phyloP scores from a whole-genome alignment of 352 stramenopile genomes.

The Phytophthora pseudosyringae region DNA sequence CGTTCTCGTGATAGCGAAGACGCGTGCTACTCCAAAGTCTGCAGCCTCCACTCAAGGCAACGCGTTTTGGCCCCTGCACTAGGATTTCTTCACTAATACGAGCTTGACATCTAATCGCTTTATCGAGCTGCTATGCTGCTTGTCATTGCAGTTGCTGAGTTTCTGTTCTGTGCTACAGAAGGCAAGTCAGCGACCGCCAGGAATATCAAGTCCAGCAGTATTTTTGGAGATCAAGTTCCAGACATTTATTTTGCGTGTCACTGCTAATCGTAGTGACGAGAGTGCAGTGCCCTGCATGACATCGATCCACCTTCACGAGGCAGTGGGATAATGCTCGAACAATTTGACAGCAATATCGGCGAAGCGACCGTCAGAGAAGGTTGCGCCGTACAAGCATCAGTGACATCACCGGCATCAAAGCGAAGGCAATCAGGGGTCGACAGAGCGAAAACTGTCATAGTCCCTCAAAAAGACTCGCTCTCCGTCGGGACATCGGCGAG shows the following conservation, averaged over 20 bases:
- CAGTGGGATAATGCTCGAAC: not conserved
- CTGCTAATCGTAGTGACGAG: not conserved
- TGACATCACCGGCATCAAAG: not conserved
- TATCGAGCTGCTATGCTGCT: not conserved
- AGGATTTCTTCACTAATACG: constrained; percentile 9
- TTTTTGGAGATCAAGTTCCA: not conserved
- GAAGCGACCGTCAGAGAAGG: not conserved
- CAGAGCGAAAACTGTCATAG: constrained; percentile 6
- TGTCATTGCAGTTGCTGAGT: not conserved
- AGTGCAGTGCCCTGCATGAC: constrained; percentile 2
- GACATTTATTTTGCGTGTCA: not conserved
- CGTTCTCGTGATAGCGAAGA: constrained; percentile 49
- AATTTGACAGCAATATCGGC: not conserved
- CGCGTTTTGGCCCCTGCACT: constrained; percentile 32
- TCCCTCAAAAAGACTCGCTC: not conserved
- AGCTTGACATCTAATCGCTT: not conserved
- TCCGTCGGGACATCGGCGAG: constrained; percentile 5
- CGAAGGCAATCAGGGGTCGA: constrained; percentile 2
- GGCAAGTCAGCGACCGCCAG: no score
- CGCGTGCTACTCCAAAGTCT: constrained; percentile 16
- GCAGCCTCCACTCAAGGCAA: constrained; percentile 14
- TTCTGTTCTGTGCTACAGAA: no score
- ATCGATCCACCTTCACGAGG: not conserved
- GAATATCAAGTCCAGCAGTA: not conserved
- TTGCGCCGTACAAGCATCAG: not conserved